Evolutionary conservation across 164 flowering plant species (phyloP), one percentile per base, ranked within the genome.

Genomic region (Kalanchoe fedtschenkoi): DNA sequence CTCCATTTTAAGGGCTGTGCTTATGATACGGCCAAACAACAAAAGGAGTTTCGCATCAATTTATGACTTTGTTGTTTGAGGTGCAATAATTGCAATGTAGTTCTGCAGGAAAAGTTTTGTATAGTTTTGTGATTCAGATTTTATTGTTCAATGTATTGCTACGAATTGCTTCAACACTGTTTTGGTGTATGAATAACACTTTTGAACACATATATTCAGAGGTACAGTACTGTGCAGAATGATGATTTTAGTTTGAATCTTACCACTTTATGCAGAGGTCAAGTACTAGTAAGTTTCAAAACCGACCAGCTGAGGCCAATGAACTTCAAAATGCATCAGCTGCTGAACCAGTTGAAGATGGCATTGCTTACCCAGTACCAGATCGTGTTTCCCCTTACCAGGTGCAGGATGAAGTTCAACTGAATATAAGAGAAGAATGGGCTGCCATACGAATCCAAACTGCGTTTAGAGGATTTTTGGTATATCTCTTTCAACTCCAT

Each of bases 381-480:
- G 85, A 76, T 66, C 62, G 71, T 66, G 71, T 69, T 59, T 65
- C 76, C 19, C 75, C 85, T 28, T 53, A 64, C 64, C 79, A 82
- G 75, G 74, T 70, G 21, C 76, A 71, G 22, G 61, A 71, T 70
- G 68, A 68, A 62, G 65, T 60, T 68, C 78, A 81, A 63, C 75
- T 63, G 24, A 66, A 62, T 58, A 53, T 30, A 42, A 79, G 69
- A 70, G 91, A 85, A 77, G 84, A 82, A 65, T 72, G 80, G 84
- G 96, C 98, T 60, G 95, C 98, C 41, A 86, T 75, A 55, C 70
- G 65, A 59, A 85, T 92, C 69, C 98, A 92, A 69, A 83, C 96
- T 54, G 89, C 90, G 35, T 92, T 89, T 72, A 81, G 98, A 69
- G 96, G 96, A 72, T 88, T 92, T 76, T 75, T 92, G 98, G 98